Conservation (phyloP, 31 red algal genomes). For the Asparagopsis taxiformis region DNA sequence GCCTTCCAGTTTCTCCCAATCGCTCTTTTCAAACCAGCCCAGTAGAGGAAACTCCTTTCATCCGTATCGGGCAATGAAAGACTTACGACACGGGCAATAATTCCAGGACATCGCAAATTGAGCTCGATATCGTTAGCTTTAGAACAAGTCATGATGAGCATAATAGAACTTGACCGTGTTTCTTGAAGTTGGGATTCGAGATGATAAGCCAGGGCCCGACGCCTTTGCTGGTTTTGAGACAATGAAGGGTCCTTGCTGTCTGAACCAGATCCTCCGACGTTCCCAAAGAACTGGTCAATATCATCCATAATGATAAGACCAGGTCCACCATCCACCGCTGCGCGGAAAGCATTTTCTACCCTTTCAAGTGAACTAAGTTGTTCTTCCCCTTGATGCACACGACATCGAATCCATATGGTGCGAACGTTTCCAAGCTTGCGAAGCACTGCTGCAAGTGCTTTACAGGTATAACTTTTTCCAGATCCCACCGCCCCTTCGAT, state of each 20-base stretch:
- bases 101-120: slow-evolving; percentile 21
- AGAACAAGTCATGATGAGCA: slow-evolving; percentile 13
- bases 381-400: slow-evolving; percentile 15
- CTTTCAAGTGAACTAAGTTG: slow-evolving; percentile 1
- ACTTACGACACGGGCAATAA: slow-evolving; percentile 7
- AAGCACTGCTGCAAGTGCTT: slow-evolving; percentile 20
- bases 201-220: not conserved
- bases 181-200: slow-evolving; percentile 12
- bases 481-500: slow-evolving; percentile 26
- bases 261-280: not conserved
- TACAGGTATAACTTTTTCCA: slow-evolving; percentile 29
- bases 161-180: not conserved
- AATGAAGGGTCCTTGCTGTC: not conserved
- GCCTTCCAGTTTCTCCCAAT: not conserved
- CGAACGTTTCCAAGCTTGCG: slow-evolving; percentile 24
- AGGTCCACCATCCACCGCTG: slow-evolving; percentile 40
- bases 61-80: slow-evolving; percentile 11
- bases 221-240: slow-evolving; percentile 1
- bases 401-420: slow-evolving; percentile 47
- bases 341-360: slow-evolving; percentile 30
- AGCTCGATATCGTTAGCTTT: slow-evolving; percentile 11
- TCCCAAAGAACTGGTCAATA: slow-evolving; percentile 21
- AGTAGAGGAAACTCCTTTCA: slow-evolving; percentile 24
- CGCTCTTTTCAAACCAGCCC: slow-evolving; percentile 1
- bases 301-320: slow-evolving; percentile 60